These are phyloP conservation scores for Dothistroma septosporum DNA, from an alignment of 2,329 filamentous ascomycete species.

Conservation along the genomic window DNA sequence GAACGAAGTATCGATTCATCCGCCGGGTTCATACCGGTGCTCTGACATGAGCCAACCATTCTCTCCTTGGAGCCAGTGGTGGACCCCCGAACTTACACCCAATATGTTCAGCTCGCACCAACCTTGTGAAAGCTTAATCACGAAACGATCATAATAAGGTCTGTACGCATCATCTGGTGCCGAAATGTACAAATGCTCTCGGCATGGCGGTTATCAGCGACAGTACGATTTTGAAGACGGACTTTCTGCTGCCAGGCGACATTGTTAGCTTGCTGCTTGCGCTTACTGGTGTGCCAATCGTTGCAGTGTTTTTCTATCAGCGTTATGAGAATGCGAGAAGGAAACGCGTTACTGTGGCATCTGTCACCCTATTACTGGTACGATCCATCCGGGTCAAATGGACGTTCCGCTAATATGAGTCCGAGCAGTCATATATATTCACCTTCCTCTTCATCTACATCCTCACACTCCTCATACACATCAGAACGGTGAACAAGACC, in stretches of 20 bases:
- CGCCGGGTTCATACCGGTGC: no score
- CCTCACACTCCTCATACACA: constrained; percentile 18
- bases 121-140: background rate
- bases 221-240: constrained; percentile 2
- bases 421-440: constrained; percentile 15
- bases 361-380: constrained; percentile 16
- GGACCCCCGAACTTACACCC: background rate
- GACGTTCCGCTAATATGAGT: background rate
- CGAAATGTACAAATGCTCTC: background rate
- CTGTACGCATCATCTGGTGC: background rate
- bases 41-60: no score
- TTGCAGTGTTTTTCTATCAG: constrained; percentile 16
- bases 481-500: constrained; percentile 7
- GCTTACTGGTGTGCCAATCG: constrained; percentile 11
- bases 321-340: constrained; percentile 11
- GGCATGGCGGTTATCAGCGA: constrained; percentile 14
- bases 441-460: constrained; percentile 22
- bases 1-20: no score
- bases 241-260: constrained; percentile 12
- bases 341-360: constrained; percentile 13
- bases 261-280: constrained; percentile 11
- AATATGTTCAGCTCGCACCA: background rate
- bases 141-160: background rate
- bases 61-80: background rate
- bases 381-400: background rate